Evolutionary conservation across 768 basidiomycete species (phyloP).

Genomic region (Tylopilus sp.): DNA sequence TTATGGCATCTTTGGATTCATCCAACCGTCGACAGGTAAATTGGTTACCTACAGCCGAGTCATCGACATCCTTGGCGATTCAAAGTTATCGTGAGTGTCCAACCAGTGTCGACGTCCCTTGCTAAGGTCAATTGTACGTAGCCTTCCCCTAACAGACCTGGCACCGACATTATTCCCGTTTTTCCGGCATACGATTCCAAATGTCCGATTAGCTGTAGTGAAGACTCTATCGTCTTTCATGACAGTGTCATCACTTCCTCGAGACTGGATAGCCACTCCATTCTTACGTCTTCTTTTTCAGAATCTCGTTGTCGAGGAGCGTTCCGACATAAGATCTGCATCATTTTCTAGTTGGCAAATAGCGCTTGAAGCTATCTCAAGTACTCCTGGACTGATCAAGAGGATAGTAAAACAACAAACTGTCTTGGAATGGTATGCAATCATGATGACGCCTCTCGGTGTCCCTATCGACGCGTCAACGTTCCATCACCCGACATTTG

Average conservation of each 20-base stretch:
- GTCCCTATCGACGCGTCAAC: constrained; percentile 63
- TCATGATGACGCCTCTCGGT: constrained; percentile 89
- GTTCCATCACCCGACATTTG: constrained; percentile 64
- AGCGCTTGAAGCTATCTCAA: constrained; percentile 55
- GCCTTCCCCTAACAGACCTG: constrained; percentile 76
- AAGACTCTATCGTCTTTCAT: constrained; percentile 87
- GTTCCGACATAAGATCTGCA: constrained; percentile 72
- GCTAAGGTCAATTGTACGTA: constrained; percentile 28
- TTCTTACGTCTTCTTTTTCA: constrained; percentile 88
- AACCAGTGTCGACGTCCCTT: not conserved
- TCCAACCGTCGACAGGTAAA: constrained; percentile 51
- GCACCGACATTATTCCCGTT: constrained; percentile 91
- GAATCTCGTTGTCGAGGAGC: constrained; percentile 91
- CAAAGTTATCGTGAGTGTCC: constrained; percentile 62
- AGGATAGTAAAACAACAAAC: constrained; percentile 53
- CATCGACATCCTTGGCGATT: constrained; percentile 68
- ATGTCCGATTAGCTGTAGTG: constrained; percentile 90
- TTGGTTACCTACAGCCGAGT: constrained; percentile 77
- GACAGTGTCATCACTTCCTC: constrained; percentile 65
- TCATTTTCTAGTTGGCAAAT: constrained; percentile 74
- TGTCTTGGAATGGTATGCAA: constrained; percentile 79
- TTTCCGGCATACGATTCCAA: constrained; percentile 94
- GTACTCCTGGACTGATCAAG: constrained; percentile 47
- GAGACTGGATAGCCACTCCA: constrained; percentile 74
- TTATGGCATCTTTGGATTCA: not conserved